Evolutionary conservation across 2,329 filamentous ascomycete species (phyloP), one percentile per base, ranked within the genome.

Genomic region (Apiospora marii): DNA sequence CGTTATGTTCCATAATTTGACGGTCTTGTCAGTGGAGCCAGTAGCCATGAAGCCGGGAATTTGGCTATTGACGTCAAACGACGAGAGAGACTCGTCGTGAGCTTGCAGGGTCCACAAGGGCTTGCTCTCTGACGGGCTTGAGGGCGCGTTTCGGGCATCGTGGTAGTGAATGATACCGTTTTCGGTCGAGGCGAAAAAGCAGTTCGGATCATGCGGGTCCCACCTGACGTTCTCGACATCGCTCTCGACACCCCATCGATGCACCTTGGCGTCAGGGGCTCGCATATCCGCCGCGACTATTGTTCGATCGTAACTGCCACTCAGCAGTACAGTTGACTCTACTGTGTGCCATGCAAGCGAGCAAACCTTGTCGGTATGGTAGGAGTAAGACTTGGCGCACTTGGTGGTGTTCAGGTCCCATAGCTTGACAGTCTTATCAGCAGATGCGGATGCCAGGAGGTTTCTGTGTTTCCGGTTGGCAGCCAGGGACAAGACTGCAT

Each of bases 341-440:
- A 88, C 89, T 0, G 93, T 89, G 85, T 98, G 94, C 96, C 97
- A 99, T 76, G 96, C 93, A 72, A 99, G 86, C 30, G 96, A 94
- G 88, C 95, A 99, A 76, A 98, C 95, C 86, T 99, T 99, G 87
- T 98, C 96, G 48, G 94, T 97, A 85, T 99, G 96, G 84, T 97
- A 94, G 22, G 90, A 89, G 87, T 99, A 99, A 64, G 95, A 98
- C 85, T 98, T 96, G 78, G 96, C 96, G 83, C 95, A 98, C 83
- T 92, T 95, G 74, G 93, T 90, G 3, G 94, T 98, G 85, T 95
- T 94, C 74, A 99, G 87, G 82, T 99, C 96, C 96, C 96, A 99
- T 27, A 99, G 89, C 87, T 99, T 99, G 80, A 98, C 92, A 3
- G 96, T 99, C 85, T 95, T 95, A 85, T 99, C 96, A 27, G 96